Evolutionary conservation across 139 green algal genomes (phyloP).

Genomic region (Volvox reticuliferus): DNA sequence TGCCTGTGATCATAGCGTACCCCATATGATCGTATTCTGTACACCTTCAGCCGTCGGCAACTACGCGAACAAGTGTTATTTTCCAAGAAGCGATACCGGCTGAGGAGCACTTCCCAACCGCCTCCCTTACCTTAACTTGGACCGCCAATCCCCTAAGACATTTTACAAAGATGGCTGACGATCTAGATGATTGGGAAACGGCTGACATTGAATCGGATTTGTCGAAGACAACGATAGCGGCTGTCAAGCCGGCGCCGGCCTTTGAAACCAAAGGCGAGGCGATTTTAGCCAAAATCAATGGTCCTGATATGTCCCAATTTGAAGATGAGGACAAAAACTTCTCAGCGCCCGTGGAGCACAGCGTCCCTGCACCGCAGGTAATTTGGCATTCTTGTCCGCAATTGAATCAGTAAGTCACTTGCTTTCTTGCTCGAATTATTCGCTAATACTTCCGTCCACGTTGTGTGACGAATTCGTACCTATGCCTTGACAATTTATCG

Average conservation of each 20-base stretch:
- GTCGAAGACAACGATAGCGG: slow-evolving; percentile 5
- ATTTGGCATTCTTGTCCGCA: not conserved
- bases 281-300: slow-evolving; percentile 40
- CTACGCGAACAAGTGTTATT: no score
- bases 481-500: not conserved
- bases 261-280: slow-evolving; percentile 58
- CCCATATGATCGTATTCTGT: no score
- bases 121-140: not conserved
- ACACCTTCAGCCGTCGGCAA: no score
- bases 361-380: slow-evolving; percentile 39
- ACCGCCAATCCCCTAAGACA: not conserved
- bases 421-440: no score
- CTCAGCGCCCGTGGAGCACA: slow-evolving; percentile 35
- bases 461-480: no score
- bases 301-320: slow-evolving; percentile 64
- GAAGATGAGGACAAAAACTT: slow-evolving; percentile 63
- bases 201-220: slow-evolving; percentile 35
- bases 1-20: no score
- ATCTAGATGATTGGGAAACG: slow-evolving; percentile 66
- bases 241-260: not conserved
- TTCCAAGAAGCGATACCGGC: no score
- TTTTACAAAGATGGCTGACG: slow-evolving; percentile 49
- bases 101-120: no score
- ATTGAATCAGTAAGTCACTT: not conserved
- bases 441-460: no score